Evolutionary conservation across 208 protist genomes (phyloP), one percentile per base, ranked within the genome.

Genomic region (Acanthamoeba culbertsoni): DNA sequence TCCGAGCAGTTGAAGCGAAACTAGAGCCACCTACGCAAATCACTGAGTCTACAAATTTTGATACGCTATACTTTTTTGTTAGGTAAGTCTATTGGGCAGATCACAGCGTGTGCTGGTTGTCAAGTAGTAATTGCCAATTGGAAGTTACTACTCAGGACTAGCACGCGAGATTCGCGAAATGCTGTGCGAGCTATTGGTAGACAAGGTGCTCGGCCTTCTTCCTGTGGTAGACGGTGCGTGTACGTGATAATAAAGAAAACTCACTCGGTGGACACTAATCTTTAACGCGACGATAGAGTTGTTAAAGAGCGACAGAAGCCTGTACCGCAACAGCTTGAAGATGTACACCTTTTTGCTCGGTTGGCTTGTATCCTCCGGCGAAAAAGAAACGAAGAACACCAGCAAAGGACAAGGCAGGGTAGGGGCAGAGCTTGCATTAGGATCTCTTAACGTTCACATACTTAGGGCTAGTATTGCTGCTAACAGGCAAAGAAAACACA

Each of bases 1-100:
- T 88, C 2, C 10, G 28, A 5, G 79, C 53, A 16, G 42, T 88
- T 16, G 79, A 63, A 28, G 14, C n/a, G 42, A 88, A 88, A 35
- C 79, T 88, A 0, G 79, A 40, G 37, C 43, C 48, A 26, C 48
- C 48, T 18, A 37, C 46, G 8, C 6, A 14, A 14, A 88, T 88
- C 45, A 26, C 16, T 33, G 48, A 88, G 5, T 46, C 53, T 23
- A 37, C 7, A 0, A 88, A 65, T 35, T 88, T 88, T 23, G 79
- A 88, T 20, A 88, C 79, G 31, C 79, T 88, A 18, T 88, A 88
- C n/a, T 88, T 88, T 88, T 40, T 88, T 31, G 45, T 88, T 28
- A 62, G 79, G 79, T 88, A 84, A 18, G 14, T 35, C 45, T 31
- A 43, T 84, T n/a, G n/a, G n/a, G n/a, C n/a, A n/a, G n/a, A n/a